Base-by-base conservation (phyloP, 208 protist genomes). In the Porcisia hertigi region DNA sequence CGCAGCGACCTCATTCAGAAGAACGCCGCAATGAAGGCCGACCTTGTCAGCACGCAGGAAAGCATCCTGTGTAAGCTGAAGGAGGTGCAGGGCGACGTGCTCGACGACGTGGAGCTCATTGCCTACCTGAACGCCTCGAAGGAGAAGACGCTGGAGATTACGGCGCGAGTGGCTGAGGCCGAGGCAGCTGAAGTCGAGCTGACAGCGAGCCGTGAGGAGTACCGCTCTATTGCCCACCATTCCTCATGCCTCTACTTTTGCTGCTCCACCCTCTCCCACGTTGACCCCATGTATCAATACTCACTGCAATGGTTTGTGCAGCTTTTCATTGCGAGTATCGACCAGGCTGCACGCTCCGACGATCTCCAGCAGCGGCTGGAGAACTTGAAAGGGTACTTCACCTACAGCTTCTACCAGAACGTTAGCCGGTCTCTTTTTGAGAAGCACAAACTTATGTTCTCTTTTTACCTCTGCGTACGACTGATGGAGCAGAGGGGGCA, bases 101-200 rank as follows among this genome's bases (percentile, higher is more conserved):
- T 99, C 4, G 98, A 99, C 76, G 98, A 99, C 84, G 98, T 99
- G 79, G 90, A 95, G 74, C 92, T 99, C 5, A 99, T 99, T 72
- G 85, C 87, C 71, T 98, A 98, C 83, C 81, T 98, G 63, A 94
- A 99, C 71, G 96, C 98, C 75, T 99, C 98, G 9, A 99, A 99
- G 85, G 86, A 95, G 45, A 99, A 96, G 69, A 98, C 97, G 55
- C 81, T 85, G 25, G 94, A 98, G 70, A 99, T 99, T 71, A 91
- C 91, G 47, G 80, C 91, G 18, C 97, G 97, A 75, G 95, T 99
- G 52, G 95, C 87, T 8, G 98, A 99, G 86, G 95, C 97, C 1
- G 98, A 99, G 89, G 88, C 96, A 73, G 98, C 98, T 8, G 98
- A 99, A 88, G 79, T 90, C 70, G 96, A 98, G 76, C 99, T 99